Evolutionary conservation across 352 stramenopile species (phyloP), one percentile per base, ranked within the genome.

Genomic region (Aphanomyces cochlioides): DNA sequence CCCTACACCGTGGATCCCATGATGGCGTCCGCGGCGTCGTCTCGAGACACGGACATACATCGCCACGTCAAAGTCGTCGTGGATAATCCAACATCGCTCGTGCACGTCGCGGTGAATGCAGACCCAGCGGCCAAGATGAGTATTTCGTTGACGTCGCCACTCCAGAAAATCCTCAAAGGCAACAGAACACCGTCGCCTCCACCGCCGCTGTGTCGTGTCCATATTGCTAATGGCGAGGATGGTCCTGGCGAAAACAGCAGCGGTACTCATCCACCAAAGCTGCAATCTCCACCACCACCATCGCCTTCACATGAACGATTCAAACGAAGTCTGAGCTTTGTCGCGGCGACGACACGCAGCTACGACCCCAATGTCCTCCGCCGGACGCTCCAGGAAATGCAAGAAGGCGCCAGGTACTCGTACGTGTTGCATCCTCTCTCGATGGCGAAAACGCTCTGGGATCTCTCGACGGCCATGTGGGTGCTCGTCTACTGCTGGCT

Each of bases 401-500:
- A 90, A 45, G 77, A 89, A 40, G 77, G 75, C 28, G 72, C 77
- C 45, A 66, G 73, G 37, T 83, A 86, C 67, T 75, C 59, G 8
- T 89, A 76, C 76, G 74, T 89, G 10, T 59, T 89, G 36, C 83
- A 89, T 64, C 81, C 78, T 12, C 71, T 84, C 47, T 89, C 79
- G 7, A 57, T 67, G 17, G 61, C 81, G 56, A 88, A 90, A 66
- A 77, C 78, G 1, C 21, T 73, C n/a, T 90, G 80, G 82, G 80
- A 90, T 64, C 65, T 90, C 7, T 34, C 84, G 7, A 88, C 80
- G 69, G 82, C 80, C 0, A 3, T 76, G 17, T 67, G 81, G 13
- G 82, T 90, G n/a, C 73, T 88, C 34, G 88, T 83, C 74, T 90
- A 90, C 75, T 87, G 80, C 67, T 90, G 82, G 80, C 84, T 88